Evolutionary conservation across 2,329 filamentous ascomycete genomes (phyloP), one percentile per base, ranked within the genome.

Genomic region (Capronia coronata): DNA sequence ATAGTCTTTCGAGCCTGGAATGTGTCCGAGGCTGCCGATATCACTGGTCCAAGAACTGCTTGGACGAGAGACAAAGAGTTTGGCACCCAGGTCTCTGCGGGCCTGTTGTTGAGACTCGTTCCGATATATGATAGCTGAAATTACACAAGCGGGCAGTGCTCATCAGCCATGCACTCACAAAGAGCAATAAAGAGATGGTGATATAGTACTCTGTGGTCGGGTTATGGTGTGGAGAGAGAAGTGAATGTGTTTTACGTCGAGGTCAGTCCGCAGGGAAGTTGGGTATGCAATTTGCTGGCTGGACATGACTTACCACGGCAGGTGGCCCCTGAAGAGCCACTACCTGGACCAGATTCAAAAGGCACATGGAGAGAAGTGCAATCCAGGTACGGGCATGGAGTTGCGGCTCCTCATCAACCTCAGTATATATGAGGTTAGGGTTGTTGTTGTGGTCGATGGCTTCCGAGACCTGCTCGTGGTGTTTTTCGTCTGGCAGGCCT

Each of bases 1-100:
- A 58, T 51, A 16, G 32, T 46, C 34, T 58, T 58, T 19, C 56
- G 43, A 8, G 54, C 56, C 45, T 55, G 56, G 27, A 58, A 58
- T 22, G 56, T 58, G 32, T 58, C 56, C 10, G 56, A 58, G 13
- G 48, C 30, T 3, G 47, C 37, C 6, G 56, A 52, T 13, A 58
- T 58, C 37, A 58, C 32, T 3, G 56, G 56, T 3, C 54, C 47
- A 4, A 58, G 40, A 8, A 58, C 56, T 9, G 54, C 56, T 47
- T 58, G 56, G 3, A 58, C 56, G 27, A 58, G 54, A 22, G 56
- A 54, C 14, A 58, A 30, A 4, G 54, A 49, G 23, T 56, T 58
- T 14, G 56, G 50, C 5, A 58, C 38, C 56, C 56, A 58, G 8
- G 54, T 56, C 19, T 56, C 14, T 30, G 34, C 40, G 5, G 11